These are phyloP conservation scores for Carallia brachiata DNA, from an alignment of 345 rosid species.

Conservation along the genomic window DNA sequence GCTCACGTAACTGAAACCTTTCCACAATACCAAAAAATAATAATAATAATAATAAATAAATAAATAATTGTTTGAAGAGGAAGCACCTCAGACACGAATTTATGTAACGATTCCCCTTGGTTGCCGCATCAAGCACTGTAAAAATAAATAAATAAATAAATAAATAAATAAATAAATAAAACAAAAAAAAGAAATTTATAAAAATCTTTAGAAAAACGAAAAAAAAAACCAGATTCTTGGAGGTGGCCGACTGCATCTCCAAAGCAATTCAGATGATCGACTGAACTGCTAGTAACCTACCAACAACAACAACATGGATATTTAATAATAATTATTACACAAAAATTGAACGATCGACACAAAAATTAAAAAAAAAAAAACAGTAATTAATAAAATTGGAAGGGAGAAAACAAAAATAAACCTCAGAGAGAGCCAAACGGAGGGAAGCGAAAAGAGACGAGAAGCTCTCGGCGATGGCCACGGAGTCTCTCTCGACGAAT, in stretches of 20 bases:
- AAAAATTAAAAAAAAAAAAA: background rate
- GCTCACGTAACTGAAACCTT: background rate
- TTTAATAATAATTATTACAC: background rate
- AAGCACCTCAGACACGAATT: slow-evolving; percentile 84
- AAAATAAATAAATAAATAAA: background rate
- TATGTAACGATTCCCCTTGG: slow-evolving; percentile 85
- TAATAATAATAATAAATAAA: background rate
- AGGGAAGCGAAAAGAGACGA: slow-evolving; percentile 79
- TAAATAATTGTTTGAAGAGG: background rate
- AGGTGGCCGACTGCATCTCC: slow-evolving; percentile 76
- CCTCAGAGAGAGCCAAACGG: slow-evolving; percentile 81
- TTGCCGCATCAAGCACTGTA: slow-evolving; percentile 83
- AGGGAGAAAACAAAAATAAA: slow-evolving; percentile 9
- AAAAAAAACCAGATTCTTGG: slow-evolving; percentile 62
- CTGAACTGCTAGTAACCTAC: slow-evolving; percentile 64
- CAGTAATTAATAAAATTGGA: background rate
- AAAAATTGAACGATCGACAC: no score
- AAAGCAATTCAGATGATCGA: slow-evolving; percentile 82
- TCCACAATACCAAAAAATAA: background rate
- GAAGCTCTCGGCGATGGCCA: slow-evolving; percentile 83
- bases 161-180: background rate
- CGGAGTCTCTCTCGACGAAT: slow-evolving; percentile 77
- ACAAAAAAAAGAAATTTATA: background rate
- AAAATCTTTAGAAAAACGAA: background rate
- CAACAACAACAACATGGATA: background rate